Base-by-base conservation (phyloP, 768 basidiomycete genomes). In the Termitomyces sp. region DNA sequence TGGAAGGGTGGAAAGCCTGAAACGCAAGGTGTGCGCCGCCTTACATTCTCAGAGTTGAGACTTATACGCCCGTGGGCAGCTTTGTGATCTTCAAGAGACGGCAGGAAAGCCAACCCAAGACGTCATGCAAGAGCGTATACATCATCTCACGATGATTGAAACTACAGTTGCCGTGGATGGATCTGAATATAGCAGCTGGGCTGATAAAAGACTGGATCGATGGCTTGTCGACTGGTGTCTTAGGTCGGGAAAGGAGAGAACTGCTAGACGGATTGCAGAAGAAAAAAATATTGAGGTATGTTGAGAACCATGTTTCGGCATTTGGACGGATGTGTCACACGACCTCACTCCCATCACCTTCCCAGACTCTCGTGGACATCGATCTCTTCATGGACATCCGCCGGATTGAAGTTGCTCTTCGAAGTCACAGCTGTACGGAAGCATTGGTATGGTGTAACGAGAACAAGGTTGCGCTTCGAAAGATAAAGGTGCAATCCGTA, bases 381-480 rank as follows among this genome's bases (percentile, higher is more conserved):
- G 91, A 95, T 51, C 77, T 98, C 18, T 98, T 97, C 70, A 85
- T 83, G 59, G 94, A 97, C 57, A 91, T 98, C 48, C 81, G 79
- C 33, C 82, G 88, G 54, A 95, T 98, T 60, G 94, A 97, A 69
- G 75, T 78, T 9, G 94, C 92, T 0, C 78, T 99, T 38, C 68
- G 76, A 6, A 73, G 73, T 27, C 85, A 89, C 57, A 89, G 87
- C 58, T 95, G 94, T 60, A 78, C 87, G 6, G 94, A 97, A 70
- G 96, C 96, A 13, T 76, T 99, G 43, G 79, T 84, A 18, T 99
- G 96, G 96, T 98, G 94, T 63, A 94, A 85, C 58, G 97, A 99
- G 77, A 98, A 99, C 71, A 89, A 95, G 68, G 82, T 85, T 29
- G 90, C 91, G 12, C 79, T 99, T 57, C 85, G 92, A 50, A 98